These are phyloP conservation scores for Nothopassalora personata DNA, from an alignment of 2,329 filamentous ascomycete genomes.

Conservation along the genomic window DNA sequence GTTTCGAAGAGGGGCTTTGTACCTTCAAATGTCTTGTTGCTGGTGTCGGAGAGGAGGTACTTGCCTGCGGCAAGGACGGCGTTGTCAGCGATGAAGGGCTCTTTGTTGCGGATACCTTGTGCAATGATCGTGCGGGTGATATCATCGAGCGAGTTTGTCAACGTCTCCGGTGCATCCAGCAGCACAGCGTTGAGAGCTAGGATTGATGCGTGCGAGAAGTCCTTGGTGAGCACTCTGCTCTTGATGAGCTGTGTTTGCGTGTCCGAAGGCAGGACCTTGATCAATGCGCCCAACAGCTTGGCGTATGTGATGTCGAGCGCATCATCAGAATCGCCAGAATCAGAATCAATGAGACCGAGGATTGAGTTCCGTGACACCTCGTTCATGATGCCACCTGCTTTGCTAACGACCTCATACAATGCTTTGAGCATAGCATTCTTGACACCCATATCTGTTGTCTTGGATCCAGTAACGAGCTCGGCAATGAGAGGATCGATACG, in stretches of 20 bases:
- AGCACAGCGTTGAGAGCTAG: slow-evolving; percentile 85
- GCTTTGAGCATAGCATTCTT: slow-evolving; percentile 96
- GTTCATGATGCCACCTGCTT: slow-evolving; percentile 91
- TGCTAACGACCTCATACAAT: slow-evolving; percentile 91
- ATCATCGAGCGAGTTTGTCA: slow-evolving; percentile 64
- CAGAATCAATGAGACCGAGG: slow-evolving; percentile 79
- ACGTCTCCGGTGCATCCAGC: slow-evolving; percentile 66
- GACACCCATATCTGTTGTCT: slow-evolving; percentile 80
- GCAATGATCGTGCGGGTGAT: slow-evolving; percentile 73
- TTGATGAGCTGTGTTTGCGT: slow-evolving; percentile 58
- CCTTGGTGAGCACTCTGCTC: slow-evolving; percentile 70
- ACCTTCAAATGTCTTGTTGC: slow-evolving; percentile 65
- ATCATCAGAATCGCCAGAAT: slow-evolving; percentile 64
- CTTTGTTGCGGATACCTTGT: slow-evolving; percentile 69
- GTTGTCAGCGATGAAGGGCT: slow-evolving; percentile 69
- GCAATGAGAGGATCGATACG: slow-evolving; percentile 89
- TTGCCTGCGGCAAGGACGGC: slow-evolving; percentile 86
- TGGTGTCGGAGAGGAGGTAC: slow-evolving; percentile 65
- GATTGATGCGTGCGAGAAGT: slow-evolving; percentile 72
- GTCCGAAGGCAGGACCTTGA: slow-evolving; percentile 76
- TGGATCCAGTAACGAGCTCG: slow-evolving; percentile 92
- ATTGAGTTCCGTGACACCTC: slow-evolving; percentile 83
- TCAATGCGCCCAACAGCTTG: slow-evolving; percentile 79
- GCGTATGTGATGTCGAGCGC: slow-evolving; percentile 84
- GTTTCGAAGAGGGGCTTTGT: slow-evolving; percentile 76